Evolutionary conservation across 1,284 basidiomycete genomes (phyloP), one percentile per base, ranked within the genome.

Genomic region (Microbotryum saponariae): DNA sequence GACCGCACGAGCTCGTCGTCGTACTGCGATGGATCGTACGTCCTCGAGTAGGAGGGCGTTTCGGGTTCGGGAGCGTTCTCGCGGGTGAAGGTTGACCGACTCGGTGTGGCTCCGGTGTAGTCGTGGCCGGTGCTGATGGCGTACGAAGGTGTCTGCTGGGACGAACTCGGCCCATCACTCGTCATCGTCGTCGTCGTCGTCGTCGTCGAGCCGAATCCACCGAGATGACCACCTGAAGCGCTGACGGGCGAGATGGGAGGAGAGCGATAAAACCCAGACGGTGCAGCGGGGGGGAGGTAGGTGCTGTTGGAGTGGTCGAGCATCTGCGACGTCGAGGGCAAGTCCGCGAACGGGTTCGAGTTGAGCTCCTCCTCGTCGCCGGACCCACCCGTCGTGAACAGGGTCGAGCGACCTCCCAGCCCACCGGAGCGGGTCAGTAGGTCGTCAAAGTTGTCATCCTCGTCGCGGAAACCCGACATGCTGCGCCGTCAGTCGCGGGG

Each of bases 291-390:
- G 8, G 44, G 16, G 59, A 42, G 5, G 48, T 50, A 27, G 53
- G 49, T 16, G 56, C 52, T 52, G 27, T 53, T n/a, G 33, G 21
- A 18, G 53, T 31, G 6, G 53, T 18, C 33, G 45, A 52, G 23
- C 18, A 16, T 27, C 16, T 25, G 23, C 25, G 44, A 25, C 8
- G 33, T 16, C 31, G 59, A 61, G 14, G 57, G 56, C 44, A 62
- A 37, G 45, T 68, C 67, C 27, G 64, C 67, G 25, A 62, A 68
- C 10, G 67, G 67, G 54, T 68, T 66, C 16, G 60, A 6, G 18
- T 25, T 33, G 45, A 68, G 58, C 45, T 61, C 64, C 18, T 66
- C 66, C 12, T 56, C 59, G 27, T 58, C 54, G 31, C 44, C 42
- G 33, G 37, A n/a, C n/a, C 46, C 21, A 45, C 45, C 53, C 37